These are phyloP conservation scores for Penicillium desertorum DNA, from an alignment of 495 filamentous ascomycete genomes.

Conservation along the genomic window DNA sequence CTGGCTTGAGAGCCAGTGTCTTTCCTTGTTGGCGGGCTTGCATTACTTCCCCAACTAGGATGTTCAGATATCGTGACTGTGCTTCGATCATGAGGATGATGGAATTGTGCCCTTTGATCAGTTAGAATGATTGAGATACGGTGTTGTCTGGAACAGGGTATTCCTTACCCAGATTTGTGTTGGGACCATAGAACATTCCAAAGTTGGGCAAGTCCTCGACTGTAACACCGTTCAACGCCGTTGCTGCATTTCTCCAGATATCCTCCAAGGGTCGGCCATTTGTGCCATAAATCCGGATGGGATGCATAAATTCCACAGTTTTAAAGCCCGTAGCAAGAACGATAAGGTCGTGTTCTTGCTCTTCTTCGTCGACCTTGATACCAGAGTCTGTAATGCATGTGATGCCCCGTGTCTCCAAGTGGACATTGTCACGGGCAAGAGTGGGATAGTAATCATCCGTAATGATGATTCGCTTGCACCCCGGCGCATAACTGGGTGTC, in stretches of 20 bases:
- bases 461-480: slow-evolving; percentile 58
- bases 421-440: slow-evolving; percentile 43
- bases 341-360: slow-evolving; percentile 52
- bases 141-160: not conserved
- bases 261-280: slow-evolving; percentile 43
- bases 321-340: slow-evolving; percentile 57
- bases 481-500: slow-evolving; percentile 50
- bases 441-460: slow-evolving; percentile 56
- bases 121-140: not conserved
- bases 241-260: slow-evolving; percentile 50
- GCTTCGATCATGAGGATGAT: slow-evolving; percentile 63
- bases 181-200: slow-evolving; percentile 58
- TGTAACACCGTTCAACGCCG: slow-evolving; percentile 47
- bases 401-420: slow-evolving; percentile 50
- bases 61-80: slow-evolving; percentile 53
- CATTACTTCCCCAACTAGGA: slow-evolving; percentile 42
- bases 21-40: slow-evolving; percentile 37
- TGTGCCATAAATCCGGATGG: slow-evolving; percentile 50
- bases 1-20: slow-evolving; percentile 41
- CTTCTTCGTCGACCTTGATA: slow-evolving; percentile 41
- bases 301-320: slow-evolving; percentile 55
- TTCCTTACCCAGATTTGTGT: slow-evolving; percentile 52
- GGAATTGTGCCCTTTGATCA: slow-evolving; percentile 45
- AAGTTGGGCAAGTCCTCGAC: slow-evolving; percentile 56
- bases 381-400: slow-evolving; percentile 40